Percentiles rank a stretch among this genome's conserved stretches.
These are phyloP conservation scores for Starmera quercuum DNA, from an alignment of 805 yeast species.

Conservation along the genomic window DNA sequence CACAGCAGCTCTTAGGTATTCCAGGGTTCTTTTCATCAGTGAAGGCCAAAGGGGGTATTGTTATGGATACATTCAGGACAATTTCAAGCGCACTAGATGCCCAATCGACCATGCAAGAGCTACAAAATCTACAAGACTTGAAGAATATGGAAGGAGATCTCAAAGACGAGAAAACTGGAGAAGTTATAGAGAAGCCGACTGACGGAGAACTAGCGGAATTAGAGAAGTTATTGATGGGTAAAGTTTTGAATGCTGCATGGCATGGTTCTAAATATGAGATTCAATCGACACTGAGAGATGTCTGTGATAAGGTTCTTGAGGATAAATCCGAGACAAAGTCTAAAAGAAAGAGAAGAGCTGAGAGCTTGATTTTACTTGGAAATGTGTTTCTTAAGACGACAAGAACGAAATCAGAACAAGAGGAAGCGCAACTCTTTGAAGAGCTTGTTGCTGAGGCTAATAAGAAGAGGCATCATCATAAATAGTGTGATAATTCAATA, in stretches of 20 bases:
- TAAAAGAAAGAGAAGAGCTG: constrained; percentile 52
- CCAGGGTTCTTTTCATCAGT: constrained; percentile 69
- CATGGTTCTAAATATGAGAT: constrained; percentile 75
- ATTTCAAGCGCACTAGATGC: constrained; percentile 73
- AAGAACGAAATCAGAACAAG: constrained; percentile 63
- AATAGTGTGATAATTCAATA: too few species aligned
- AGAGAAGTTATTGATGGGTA: constrained; percentile 71
- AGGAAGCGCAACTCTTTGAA: constrained; percentile 73
- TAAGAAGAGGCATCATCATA: constrained; percentile 29
- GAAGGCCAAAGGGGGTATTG: constrained; percentile 67
- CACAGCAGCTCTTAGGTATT: constrained; percentile 55
- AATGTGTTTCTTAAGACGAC: constrained; percentile 49
- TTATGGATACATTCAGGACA: constrained; percentile 64
- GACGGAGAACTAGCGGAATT: constrained; percentile 60
- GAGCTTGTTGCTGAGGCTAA: constrained; percentile 52
- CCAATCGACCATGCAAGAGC: constrained; percentile 68
- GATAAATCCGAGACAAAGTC: constrained; percentile 44
- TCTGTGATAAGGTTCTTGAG: constrained; percentile 57
- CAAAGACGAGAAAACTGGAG: constrained; percentile 39
- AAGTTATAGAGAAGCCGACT: constrained; percentile 50
- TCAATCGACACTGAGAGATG: constrained; percentile 61
- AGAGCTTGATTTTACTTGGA: constrained; percentile 53
- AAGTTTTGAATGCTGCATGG: constrained; percentile 81
- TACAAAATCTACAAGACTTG: constrained; percentile 57
- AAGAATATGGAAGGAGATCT: constrained; percentile 28